Conservation (phyloP, 163 green algal genomes). For the Scenedesmus sp. region DNA sequence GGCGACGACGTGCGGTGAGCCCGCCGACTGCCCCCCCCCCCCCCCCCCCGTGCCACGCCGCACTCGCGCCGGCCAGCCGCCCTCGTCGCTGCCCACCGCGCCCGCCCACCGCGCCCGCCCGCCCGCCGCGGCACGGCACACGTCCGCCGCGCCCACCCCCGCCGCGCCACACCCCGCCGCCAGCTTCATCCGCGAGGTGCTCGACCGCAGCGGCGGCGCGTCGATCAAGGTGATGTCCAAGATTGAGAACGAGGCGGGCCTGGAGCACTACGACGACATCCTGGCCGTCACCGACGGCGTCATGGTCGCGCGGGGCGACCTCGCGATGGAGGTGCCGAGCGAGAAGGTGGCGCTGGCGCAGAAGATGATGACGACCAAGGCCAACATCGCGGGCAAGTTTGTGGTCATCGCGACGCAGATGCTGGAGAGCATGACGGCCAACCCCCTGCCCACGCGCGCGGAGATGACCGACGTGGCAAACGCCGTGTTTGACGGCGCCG, state of each 20-base stretch:
- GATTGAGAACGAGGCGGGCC: conserved; percentile 78
- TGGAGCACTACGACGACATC: conserved; percentile 75
- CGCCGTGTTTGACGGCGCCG: conserved; percentile 73
- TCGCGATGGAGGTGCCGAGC: conserved; percentile 71
- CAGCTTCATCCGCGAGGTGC: conserved; percentile 59
- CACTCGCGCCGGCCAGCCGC: too few relatives aligned
- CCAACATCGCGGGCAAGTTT: conserved; percentile 79
- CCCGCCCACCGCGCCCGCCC: too few relatives aligned
- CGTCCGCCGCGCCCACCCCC: too few relatives aligned
- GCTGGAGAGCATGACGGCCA: conserved; percentile 74
- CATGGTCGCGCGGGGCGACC: conserved; percentile 75
- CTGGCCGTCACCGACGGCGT: conserved; percentile 69
- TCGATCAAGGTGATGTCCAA: conserved; percentile 77
- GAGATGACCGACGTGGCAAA: conserved; percentile 82
- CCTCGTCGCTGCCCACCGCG: too few relatives aligned
- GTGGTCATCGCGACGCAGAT: conserved; percentile 68
- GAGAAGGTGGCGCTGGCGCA: conserved; percentile 73
- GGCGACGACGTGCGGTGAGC: conserved; percentile 70
- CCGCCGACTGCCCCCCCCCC: too few relatives aligned
- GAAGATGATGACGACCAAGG: conserved; percentile 80
- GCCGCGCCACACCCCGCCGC: too few relatives aligned
- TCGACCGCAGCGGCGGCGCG: conserved; percentile 58
- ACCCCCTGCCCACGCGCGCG: conserved; percentile 70
- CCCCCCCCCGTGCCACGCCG: too few relatives aligned
- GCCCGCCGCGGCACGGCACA: too few relatives aligned